These are phyloP conservation scores for Colletotrichum melonis DNA, from an alignment of 2,329 filamentous ascomycete genomes.

Conservation along the genomic window DNA sequence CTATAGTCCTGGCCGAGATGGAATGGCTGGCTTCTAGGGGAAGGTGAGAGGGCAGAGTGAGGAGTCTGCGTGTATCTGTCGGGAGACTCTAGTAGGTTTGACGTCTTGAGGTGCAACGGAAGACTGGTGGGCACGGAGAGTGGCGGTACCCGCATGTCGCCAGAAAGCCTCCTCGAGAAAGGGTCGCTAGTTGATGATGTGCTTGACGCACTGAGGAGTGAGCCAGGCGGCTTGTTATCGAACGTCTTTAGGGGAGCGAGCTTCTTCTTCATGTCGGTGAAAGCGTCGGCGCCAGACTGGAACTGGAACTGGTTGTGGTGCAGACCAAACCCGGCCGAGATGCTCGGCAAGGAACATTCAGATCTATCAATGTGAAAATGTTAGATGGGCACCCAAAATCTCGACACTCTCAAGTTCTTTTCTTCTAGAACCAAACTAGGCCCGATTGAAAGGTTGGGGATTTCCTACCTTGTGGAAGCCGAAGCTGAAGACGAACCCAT, in stretches of 20 bases:
- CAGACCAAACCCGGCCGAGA: constrained; percentile 57
- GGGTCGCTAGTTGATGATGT: constrained; percentile 50
- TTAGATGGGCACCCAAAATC: constrained; percentile 34
- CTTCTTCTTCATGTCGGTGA: constrained; percentile 67
- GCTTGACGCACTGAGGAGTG: constrained; percentile 51
- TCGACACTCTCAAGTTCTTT: neutral
- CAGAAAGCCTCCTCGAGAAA: constrained; percentile 47
- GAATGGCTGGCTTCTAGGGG: constrained; percentile 48
- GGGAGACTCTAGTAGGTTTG: constrained; percentile 56
- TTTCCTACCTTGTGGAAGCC: constrained; percentile 38
- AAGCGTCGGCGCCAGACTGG: constrained; percentile 56
- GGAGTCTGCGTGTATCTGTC: constrained; percentile 58
- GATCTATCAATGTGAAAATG: constrained; percentile 44
- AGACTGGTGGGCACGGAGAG: constrained; percentile 58
- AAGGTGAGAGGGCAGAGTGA: constrained; percentile 60
- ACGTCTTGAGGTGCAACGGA: constrained; percentile 48
- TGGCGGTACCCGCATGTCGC: constrained; percentile 54
- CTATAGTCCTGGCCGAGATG: constrained; percentile 54
- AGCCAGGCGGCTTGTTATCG: constrained; percentile 56
- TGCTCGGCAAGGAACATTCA: constrained; percentile 51
- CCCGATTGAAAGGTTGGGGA: neutral
- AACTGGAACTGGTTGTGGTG: constrained; percentile 63
- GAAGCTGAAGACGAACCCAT: constrained; percentile 49
- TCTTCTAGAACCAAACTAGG: neutral
- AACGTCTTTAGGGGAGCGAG: constrained; percentile 59